Evolutionary conservation across 1,284 basidiomycete species (phyloP).

Genomic region (Melampsora americana): DNA sequence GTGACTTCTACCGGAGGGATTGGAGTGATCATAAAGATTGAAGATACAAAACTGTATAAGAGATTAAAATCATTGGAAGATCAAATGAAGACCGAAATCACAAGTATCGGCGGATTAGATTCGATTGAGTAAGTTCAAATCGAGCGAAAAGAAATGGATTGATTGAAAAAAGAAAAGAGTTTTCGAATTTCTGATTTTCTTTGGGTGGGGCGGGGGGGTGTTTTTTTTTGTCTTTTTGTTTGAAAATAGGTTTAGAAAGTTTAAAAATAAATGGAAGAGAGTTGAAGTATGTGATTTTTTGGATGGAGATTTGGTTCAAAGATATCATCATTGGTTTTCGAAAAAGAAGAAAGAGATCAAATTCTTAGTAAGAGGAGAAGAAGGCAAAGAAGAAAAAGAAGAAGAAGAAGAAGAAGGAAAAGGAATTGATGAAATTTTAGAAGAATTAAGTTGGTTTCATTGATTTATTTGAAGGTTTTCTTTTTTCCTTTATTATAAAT

Average conservation of each 20-base stretch:
- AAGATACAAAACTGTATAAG: neutral
- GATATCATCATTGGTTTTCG: neutral
- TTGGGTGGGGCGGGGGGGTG: neutral
- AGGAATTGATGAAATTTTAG: neutral
- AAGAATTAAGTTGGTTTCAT: conserved; percentile 1
- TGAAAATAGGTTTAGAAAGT: conserved; percentile 33
- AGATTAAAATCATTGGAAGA: conserved; percentile 4
- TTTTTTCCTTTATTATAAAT: too few species aligned
- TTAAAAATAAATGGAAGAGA: conserved; percentile 28
- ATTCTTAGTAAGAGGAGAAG: neutral
- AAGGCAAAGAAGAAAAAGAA: neutral
- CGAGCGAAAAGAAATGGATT: neutral
- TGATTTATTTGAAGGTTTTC: neutral
- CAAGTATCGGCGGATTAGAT: conserved; percentile 10
- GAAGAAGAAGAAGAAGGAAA: neutral
- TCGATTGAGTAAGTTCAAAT: conserved; percentile 11
- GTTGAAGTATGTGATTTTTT: neutral
- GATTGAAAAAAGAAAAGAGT: too few species aligned
- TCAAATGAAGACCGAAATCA: conserved; percentile 3
- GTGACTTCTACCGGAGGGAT: conserved; percentile 30
- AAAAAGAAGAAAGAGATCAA: too few species aligned
- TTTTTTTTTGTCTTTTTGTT: neutral
- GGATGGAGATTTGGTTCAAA: conserved; percentile 32
- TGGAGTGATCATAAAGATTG: conserved; percentile 17
- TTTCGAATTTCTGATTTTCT: neutral